Conservation (phyloP, 2,329 filamentous ascomycete species). For the Colletotrichum limetticola region DNA sequence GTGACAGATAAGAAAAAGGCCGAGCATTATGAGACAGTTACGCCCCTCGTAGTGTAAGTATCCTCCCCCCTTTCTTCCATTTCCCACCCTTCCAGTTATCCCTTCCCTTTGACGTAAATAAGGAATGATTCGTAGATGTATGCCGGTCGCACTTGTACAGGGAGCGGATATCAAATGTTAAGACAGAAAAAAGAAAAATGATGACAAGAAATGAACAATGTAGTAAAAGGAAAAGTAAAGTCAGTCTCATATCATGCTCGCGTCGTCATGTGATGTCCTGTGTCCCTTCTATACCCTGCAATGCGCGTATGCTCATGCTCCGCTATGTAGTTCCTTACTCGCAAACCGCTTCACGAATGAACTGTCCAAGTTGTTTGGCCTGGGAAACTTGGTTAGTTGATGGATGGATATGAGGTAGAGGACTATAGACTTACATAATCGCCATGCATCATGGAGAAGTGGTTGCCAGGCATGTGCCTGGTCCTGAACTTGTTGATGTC, state of each 20-base stretch:
- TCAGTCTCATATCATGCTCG: constrained; percentile 29
- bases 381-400: constrained; percentile 37
- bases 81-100: neutral
- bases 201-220: constrained; percentile 25
- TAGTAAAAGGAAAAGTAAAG: constrained; percentile 10
- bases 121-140: constrained; percentile 32
- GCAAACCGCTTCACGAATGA: constrained; percentile 49
- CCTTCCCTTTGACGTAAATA: constrained; percentile 4
- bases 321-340: constrained; percentile 31
- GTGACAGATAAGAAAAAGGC: constrained; percentile 22
- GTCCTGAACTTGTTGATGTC: constrained; percentile 70
- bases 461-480: constrained; percentile 76
- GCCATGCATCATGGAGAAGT: constrained; percentile 82
- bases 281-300: constrained; percentile 33
- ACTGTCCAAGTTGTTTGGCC: constrained; percentile 49
- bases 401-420: neutral
- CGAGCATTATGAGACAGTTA: constrained; percentile 28
- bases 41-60: constrained; percentile 15
- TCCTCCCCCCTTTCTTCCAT: neutral
- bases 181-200: constrained; percentile 27
- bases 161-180: constrained; percentile 35
- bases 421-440: constrained; percentile 46
- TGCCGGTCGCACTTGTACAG: constrained; percentile 26
- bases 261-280: constrained; percentile 31
- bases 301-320: constrained; percentile 21